Evolutionary conservation across 2,329 filamentous ascomycete species (phyloP), one percentile per base, ranked within the genome.

Genomic region (Stagonosporopsis vannaccii): DNA sequence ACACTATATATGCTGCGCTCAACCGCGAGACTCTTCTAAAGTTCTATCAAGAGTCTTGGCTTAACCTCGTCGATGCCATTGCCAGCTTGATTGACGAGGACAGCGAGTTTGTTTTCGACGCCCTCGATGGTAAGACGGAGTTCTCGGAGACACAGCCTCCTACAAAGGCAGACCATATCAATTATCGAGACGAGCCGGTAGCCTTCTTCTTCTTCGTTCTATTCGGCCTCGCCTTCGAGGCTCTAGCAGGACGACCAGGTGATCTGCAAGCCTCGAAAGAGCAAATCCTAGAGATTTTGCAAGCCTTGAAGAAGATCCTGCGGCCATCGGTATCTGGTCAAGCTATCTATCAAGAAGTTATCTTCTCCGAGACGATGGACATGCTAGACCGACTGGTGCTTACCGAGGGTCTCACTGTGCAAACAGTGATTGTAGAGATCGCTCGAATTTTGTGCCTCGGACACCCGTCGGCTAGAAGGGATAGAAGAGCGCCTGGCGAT

Each of bases 141-240:
- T 63, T 78, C 11, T 66, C 74, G 15, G 69, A 59, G 61, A 28
- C 75, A 11, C 66, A 69, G 11, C 62, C 73, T 2, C 79, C 84
- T 39, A 79, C 81, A 15, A 91, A 89, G 72, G 84, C 83, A 44
- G 91, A 94, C 63, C 69, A 72, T 28, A 98, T 99, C 79, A 98
- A 98, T 75, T 99, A 99, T 74, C 90, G 95, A 43, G 94, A 98
- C 70, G 95, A 99, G 73, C 95, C 95, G 0, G 92, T 98, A 1
- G 95, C 95, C 0, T 99, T 99, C 82, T 99, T 99, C 82, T 99
- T 99, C 81, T 99, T 99, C 69, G 94, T 99, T 13, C 84, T 99
- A 0, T 99, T 98, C 67, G 95, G 95, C 11, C 88, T 99, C 54
- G 92, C 94, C 0, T 98, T 99, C 66, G 96, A 99, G 77, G 94